phyloP scores from a whole-genome alignment of 345 rosid species.

The Salix suchowensis region DNA sequence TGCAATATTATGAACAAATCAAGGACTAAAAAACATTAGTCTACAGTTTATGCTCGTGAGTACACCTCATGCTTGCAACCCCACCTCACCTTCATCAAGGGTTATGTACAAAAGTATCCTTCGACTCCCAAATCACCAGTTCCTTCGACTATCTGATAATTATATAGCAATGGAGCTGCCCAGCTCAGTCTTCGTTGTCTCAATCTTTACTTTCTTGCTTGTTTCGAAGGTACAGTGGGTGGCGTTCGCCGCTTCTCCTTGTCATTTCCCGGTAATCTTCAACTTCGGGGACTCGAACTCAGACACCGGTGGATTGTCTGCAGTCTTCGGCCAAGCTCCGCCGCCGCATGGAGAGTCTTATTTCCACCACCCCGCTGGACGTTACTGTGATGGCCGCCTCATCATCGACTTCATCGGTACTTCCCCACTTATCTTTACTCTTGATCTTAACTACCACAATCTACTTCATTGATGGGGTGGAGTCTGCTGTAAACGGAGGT shows the following conservation, averaged over 20 bases:
- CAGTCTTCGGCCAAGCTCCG: constrained; percentile 71
- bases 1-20: no score
- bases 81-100: no score
- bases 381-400: constrained; percentile 87
- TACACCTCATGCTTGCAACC: no score
- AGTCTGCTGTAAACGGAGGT: no score
- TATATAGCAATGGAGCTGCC: constrained; percentile 16
- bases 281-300: constrained; percentile 96
- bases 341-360: constrained; percentile 65
- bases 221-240: neutral
- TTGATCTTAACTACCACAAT: no score
- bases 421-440: neutral
- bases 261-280: constrained; percentile 59
- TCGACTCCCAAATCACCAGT: neutral
- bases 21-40: no score
- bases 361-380: constrained; percentile 73
- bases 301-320: constrained; percentile 86
- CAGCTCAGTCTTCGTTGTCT: neutral
- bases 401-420: constrained; percentile 81
- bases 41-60: no score
- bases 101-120: neutral
- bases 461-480: no score
- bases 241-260: constrained; percentile 4
- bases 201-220: neutral
- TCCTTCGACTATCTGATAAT: neutral